phyloP scores from a whole-genome alignment of 75 land plant species.

The Picea glauca region DNA sequence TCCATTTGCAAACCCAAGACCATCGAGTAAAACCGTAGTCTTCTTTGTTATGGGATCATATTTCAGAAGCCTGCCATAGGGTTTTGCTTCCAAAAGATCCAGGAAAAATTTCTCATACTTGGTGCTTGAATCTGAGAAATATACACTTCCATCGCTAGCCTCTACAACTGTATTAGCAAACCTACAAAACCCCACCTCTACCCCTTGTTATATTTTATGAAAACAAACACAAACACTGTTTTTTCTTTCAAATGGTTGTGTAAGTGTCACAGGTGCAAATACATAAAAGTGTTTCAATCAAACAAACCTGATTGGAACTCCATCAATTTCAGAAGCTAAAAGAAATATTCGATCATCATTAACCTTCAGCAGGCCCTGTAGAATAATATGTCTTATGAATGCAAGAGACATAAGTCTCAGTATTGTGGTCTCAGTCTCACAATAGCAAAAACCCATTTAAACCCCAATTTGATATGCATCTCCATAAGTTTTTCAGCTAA shows the following conservation, averaged over 20 bases:
- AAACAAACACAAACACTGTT: background rate
- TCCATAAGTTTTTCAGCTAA: no score
- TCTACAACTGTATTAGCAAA: constrained; percentile 66
- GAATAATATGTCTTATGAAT: background rate
- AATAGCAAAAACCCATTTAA: no score
- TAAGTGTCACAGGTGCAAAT: no score
- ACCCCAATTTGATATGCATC: no score
- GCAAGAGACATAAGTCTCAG: no score
- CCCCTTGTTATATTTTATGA: background rate
- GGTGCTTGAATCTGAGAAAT: constrained; percentile 68
- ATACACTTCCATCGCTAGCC: constrained; percentile 58
- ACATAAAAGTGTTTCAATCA: background rate
- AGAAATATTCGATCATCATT: constrained; percentile 31
- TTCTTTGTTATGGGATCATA: constrained; percentile 46
- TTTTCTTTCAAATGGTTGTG: background rate
- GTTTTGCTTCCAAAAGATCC: constrained; percentile 58
- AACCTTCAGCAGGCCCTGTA: constrained; percentile 62
- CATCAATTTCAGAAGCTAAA: constrained; percentile 44
- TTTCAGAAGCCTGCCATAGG: constrained; percentile 69
- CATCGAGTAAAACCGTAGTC: constrained; percentile 43
- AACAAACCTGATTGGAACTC: constrained; percentile 45
- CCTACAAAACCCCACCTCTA: constrained; percentile 18
- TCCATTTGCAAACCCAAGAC: constrained; percentile 71
- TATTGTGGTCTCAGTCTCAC: no score
- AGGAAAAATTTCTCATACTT: constrained; percentile 30